Percentiles rank a stretch among this genome's conserved stretches.
phyloP scores from a whole-genome alignment of 75 land plant genomes.

The Selaginella moellendorffii region DNA sequence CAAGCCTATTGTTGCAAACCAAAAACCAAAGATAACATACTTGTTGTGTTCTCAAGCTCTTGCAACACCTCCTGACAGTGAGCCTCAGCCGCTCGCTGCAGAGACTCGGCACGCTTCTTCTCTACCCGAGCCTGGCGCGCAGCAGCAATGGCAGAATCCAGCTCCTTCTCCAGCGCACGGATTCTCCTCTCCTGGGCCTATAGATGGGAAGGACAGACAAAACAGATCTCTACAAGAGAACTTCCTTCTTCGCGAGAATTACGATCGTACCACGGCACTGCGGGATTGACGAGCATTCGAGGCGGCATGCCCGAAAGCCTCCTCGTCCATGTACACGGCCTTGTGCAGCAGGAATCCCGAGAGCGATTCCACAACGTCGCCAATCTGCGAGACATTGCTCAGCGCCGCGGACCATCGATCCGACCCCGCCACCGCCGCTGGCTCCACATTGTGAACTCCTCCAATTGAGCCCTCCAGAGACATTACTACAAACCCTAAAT shows the following conservation, averaged over 20 bases:
- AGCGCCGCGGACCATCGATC: conserved; percentile 75
- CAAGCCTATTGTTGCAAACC: background rate
- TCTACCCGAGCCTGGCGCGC: conserved; percentile 82
- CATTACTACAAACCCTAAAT: too few relatives aligned
- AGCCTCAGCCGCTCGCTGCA: conserved; percentile 70
- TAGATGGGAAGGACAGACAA: background rate
- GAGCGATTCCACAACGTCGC: conserved; percentile 46
- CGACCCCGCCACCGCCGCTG: too few relatives aligned
- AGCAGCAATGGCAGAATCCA: conserved; percentile 87
- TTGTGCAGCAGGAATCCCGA: conserved; percentile 61
- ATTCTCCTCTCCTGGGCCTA: conserved; percentile 88
- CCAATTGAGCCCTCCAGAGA: too few relatives aligned
- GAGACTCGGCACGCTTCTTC: conserved; percentile 74
- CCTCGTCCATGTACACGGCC: conserved; percentile 80
- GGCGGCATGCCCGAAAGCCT: conserved; percentile 56
- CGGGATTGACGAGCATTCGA: conserved; percentile 52
- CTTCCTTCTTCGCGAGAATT: background rate
- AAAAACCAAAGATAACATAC: conserved; percentile 29
- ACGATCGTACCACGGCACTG: conserved; percentile 38
- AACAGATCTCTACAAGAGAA: background rate
- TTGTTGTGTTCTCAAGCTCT: conserved; percentile 89
- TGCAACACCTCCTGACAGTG: conserved; percentile 55
- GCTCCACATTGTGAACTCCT: too few relatives aligned
- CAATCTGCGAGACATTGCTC: conserved; percentile 52
- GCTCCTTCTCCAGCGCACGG: conserved; percentile 71